Evolutionary conservation across 768 basidiomycete genomes (phyloP).

Genomic region (Lactifluus subvellereus): DNA sequence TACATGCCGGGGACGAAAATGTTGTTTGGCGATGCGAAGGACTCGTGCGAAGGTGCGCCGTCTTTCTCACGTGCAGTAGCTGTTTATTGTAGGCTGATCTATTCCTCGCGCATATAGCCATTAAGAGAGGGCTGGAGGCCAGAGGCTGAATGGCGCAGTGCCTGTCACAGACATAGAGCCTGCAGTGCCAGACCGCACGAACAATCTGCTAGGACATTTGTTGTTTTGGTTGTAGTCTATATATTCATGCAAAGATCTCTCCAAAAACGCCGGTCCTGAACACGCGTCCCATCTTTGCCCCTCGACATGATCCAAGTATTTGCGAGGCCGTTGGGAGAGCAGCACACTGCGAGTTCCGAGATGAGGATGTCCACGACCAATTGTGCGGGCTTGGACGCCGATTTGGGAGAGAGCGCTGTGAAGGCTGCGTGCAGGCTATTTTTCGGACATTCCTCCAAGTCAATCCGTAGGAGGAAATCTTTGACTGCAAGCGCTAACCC

Average conservation of each 20-base stretch:
- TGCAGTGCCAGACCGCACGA: neutral
- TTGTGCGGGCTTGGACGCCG: too few species aligned
- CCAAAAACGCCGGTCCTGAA: neutral
- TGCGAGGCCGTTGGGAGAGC: neutral
- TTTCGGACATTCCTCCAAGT: too few species aligned
- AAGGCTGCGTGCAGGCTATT: too few species aligned
- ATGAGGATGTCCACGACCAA: too few species aligned
- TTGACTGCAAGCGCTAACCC: too few species aligned
- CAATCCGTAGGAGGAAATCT: too few species aligned
- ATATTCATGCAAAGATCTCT: neutral
- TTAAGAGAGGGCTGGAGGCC: slow-evolving; percentile 33
- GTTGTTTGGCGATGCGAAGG: slow-evolving; percentile 90
- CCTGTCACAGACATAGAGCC: neutral
- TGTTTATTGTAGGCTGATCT: neutral
- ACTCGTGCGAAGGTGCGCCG: slow-evolving; percentile 71
- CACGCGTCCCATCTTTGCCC: neutral
- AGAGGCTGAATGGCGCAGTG: slow-evolving; percentile 14
- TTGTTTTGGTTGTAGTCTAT: neutral
- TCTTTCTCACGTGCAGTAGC: neutral
- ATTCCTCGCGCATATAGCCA: slow-evolving; percentile 25
- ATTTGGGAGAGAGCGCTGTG: too few species aligned
- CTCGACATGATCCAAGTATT: neutral
- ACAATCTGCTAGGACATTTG: neutral
- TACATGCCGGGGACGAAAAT: slow-evolving; percentile 87
- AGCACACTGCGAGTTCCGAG: neutral